Base-by-base conservation (phyloP, 2,329 filamentous ascomycete species). In the Cercospora zeina region DNA sequence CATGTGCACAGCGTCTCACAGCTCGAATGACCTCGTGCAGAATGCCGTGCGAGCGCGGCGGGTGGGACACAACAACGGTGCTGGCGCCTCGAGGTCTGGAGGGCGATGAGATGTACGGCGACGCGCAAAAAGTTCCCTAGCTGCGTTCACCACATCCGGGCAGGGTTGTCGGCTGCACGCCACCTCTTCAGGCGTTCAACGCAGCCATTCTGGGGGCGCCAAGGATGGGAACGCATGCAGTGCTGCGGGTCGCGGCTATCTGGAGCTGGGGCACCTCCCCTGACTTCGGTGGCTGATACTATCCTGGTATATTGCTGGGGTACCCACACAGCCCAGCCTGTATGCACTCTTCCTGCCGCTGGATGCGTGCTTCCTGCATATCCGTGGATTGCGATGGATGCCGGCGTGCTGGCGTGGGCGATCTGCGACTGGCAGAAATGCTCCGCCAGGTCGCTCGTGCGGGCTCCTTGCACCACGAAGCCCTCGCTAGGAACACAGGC, bases 401-500 rank as follows among this genome's bases (percentile, higher is more conserved):
- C 55, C 49, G 60, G 53, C 30, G 45, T 39, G 50, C 60, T 54
- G 61, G 55, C 61, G 49, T 54, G 61, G 47, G 31, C 50, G 49
- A 58, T 62, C 59, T 57, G 36, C 54, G 16, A 58, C 34, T 62
- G 54, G 60, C 55, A 58, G 36, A 62, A 62, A 62, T 59, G 61
- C 61, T 62, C 61, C 61, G 61, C 59, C 34, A 36, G 61, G 42
- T 57, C 45, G 59, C 59, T 57, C 59, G 55, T 54, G 61, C 60
- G 49, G 61, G 19, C 55, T 62, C 61, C 61, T 54, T 49, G 45
- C 51, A 42, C 54, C 33, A 54, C 60, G 42, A 61, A 68, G 65
- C 63, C 67, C 62, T 62, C 61, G 59, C 62, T 64, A 62, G 61
- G 58, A 50, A 42, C 51, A 62, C 63, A 65, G 65, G 39, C 61